Evolutionary conservation across 805 yeast genomes (phyloP).

Genomic region (Candida dajiaensis): DNA sequence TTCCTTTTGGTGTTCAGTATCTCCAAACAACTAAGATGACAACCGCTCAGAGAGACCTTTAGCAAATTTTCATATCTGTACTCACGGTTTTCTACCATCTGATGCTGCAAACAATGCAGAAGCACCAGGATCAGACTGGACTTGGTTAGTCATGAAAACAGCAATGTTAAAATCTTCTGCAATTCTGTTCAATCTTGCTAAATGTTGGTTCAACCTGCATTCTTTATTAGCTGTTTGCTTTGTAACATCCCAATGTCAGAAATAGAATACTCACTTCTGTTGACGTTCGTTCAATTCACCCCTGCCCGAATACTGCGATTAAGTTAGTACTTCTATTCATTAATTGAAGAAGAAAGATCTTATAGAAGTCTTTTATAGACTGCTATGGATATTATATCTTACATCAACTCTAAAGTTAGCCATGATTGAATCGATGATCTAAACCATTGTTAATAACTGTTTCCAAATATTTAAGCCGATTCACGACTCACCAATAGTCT

Average conservation of each 20-base stretch:
- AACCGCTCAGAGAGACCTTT: neutral
- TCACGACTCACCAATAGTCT: constrained; percentile 32
- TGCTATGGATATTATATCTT: constrained; percentile 4
- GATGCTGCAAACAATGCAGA: constrained; percentile 73
- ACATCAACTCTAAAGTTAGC: constrained; percentile 70
- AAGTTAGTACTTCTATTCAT: neutral
- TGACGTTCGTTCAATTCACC: constrained; percentile 76
- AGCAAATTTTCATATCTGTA: neutral
- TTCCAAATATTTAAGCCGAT: neutral
- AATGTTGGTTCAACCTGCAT: constrained; percentile 40
- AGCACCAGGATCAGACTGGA: constrained; percentile 82
- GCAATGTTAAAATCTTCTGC: constrained; percentile 79
- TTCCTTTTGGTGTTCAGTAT: neutral
- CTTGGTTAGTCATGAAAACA: constrained; percentile 70
- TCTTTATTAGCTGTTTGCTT: neutral
- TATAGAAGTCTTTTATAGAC: neutral
- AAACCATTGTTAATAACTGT: neutral
- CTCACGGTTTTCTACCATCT: constrained; percentile 70
- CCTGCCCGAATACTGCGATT: constrained; percentile 53
- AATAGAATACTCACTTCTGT: constrained; percentile 36
- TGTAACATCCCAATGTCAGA: neutral
- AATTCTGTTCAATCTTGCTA: constrained; percentile 46
- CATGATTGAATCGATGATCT: constrained; percentile 63
- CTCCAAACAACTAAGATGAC: neutral
- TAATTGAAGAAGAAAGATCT: neutral